Base-by-base conservation (phyloP, 371 early-diverging fungal species). In the Apophysomyces variabilis region DNA sequence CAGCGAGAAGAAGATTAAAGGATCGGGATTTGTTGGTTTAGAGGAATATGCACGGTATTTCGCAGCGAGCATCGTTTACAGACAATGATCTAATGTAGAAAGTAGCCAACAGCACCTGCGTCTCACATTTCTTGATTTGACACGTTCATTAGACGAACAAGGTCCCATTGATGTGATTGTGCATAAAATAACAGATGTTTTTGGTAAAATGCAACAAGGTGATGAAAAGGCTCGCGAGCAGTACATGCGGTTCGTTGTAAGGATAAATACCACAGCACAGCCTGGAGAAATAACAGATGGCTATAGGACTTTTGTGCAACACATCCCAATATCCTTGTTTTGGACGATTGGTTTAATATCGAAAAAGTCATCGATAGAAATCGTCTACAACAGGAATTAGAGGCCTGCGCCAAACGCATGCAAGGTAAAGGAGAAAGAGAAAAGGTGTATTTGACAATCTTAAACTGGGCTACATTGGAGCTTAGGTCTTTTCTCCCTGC, bases 141-240 rank as follows among this genome's bases (percentile, higher is more conserved):
- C 64, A 0, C 64, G 66, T 37, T 68, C 84, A 1, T 66, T 83
- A 0, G 75, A 72, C 38, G 66, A 76, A 14, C 78, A 77, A 59
- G 71, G 66, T 1, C 71, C 65, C 6, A 60, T 80, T 13, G 84
- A 80, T 62, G 46, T 83, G 45, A 71, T 83, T 64, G 81, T 83
- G 3, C 84, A 83, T 57, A 83, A 83, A 68, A 69, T 83, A 62
- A 79, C 79, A 13, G 84, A 83, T 65, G 62, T 79, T 35, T 66
- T 77, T 18, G 76, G 70, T 7, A 76, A 71, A 56, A 66, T 77
- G 60, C 59, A 74, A 45, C 70, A 70, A 26, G 79, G 76, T 1
- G 76, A 80, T 63, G 54, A 32, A 3, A 68, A 74, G 8, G 77
- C 77, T 1, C 39, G 62, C 38, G 50, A 32, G 4, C 57, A 76